A percentile compares a stretch with the other conserved stretches of the same genome.
phyloP scores from a whole-genome alignment of 805 yeast genomes.

The Zygosaccharomyces kombuchaensis region DNA sequence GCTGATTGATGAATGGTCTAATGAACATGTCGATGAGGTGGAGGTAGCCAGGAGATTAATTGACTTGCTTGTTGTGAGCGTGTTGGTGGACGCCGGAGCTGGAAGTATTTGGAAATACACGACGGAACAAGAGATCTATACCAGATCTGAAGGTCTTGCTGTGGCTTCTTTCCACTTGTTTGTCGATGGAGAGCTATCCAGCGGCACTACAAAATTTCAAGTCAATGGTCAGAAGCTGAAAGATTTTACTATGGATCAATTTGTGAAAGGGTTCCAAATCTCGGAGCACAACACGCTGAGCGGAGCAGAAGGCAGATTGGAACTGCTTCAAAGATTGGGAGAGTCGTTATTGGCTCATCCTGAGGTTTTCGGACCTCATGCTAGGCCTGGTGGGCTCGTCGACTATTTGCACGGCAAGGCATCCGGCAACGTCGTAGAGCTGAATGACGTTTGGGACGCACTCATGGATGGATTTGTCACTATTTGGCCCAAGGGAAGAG shows the following conservation, averaged over 20 bases:
- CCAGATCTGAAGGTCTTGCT: conserved; percentile 61
- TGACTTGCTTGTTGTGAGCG: conserved; percentile 58
- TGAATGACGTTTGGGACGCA: conserved; percentile 49
- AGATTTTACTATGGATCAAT: conserved; percentile 34
- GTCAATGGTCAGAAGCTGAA: conserved; percentile 44
- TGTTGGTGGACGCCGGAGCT: conserved; percentile 64
- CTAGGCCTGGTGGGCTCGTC: conserved; percentile 50
- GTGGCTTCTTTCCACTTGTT: conserved; percentile 57
- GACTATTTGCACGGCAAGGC: conserved; percentile 40
- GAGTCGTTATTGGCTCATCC: conserved; percentile 39
- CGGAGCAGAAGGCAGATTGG: conserved; percentile 52
- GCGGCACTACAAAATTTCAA: conserved; percentile 36
- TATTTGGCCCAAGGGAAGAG: conserved; percentile 61
- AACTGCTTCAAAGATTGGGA: conserved; percentile 46
- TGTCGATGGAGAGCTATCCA: conserved; percentile 43
- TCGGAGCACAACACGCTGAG: conserved; percentile 44
- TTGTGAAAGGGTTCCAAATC: conserved; percentile 47
- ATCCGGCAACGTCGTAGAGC: conserved; percentile 35
- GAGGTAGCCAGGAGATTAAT: conserved; percentile 52
- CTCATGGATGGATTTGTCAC: conserved; percentile 52
- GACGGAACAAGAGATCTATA: conserved; percentile 35
- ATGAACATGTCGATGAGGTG: conserved; percentile 31
- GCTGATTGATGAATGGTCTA: conserved; percentile 40
- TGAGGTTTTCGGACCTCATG: conserved; percentile 44
- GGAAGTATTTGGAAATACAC: conserved; percentile 53